Base-by-base conservation (phyloP, 768 basidiomycete species). In the Saitozyma sp. region DNA sequence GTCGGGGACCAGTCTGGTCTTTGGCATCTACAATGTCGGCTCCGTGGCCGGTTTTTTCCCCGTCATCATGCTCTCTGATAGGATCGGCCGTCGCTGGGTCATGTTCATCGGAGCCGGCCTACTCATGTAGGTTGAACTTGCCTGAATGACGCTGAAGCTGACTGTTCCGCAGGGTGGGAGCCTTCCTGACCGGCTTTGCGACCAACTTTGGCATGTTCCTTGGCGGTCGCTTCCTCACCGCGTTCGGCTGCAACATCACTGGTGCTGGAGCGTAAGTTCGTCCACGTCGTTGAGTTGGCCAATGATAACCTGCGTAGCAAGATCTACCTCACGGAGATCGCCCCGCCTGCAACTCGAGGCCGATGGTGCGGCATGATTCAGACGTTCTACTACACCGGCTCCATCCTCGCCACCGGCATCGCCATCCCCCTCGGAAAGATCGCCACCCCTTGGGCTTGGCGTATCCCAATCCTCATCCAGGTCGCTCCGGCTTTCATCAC, bases 331-430 rank as follows among this genome's bases (percentile, higher is more conserved):
- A 19, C 59, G 8, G 84, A 85, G 71, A 80, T 85, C 63, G 80
- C 83, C 10, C 82, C 84, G 7, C 83, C 84, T 16, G 80, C 82
- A 48, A 78, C 79, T 19, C 82, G 85, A 43, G 85, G 84, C 38
- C 81, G 83, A 41, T 85, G 82, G 65, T 77, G 85, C 48, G 85
- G 85, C 3, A 82, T 84, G 58, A 70, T 84, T 51, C 84, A 85
- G 66, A 84, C 84, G 14, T 84, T 84, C 70, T 84, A 80, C 69
- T 84, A 85, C 66, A 80, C 84, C 46, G 43, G 57, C 8, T n/a
- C 37, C 13, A 45, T 54, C 53, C 19, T 38, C 40, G 85, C 84
- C 1, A 83, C 82, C n/a, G 85, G 84, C 5, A 84, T 86, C 82
- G 83, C 85, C 81, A 83, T 86, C 13, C 76, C 83, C 0, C 85